Conservation (phyloP, 1,284 basidiomycete genomes). For the Lignosus rhinocerotis region DNA sequence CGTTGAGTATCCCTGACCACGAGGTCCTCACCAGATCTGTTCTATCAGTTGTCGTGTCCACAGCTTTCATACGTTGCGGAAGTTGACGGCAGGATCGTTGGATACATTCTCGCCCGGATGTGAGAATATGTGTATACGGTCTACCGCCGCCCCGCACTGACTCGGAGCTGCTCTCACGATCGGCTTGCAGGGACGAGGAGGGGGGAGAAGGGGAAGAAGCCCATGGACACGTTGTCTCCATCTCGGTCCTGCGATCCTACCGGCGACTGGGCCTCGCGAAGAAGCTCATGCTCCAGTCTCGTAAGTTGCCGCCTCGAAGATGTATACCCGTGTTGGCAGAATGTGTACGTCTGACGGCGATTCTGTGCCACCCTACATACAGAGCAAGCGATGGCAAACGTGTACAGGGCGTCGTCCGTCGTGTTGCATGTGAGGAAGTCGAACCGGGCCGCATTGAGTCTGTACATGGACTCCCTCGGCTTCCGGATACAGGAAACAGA, state of each 20-base stretch:
- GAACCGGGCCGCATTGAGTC: conserved; percentile 79
- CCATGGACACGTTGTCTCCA: conserved; percentile 89
- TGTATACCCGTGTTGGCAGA: neutral
- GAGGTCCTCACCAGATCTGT: conserved; percentile 62
- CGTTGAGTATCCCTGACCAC: conserved; percentile 76
- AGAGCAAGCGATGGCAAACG: conserved; percentile 85
- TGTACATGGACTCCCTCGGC: conserved; percentile 83
- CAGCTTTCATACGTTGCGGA: conserved; percentile 94
- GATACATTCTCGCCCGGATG: conserved; percentile 96
- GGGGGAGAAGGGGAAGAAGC: conserved; percentile 54
- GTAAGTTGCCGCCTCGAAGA: conserved; percentile 46
- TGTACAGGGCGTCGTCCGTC: conserved; percentile 76
- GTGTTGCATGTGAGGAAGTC: conserved; percentile 86
- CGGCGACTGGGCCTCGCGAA: conserved; percentile 85
- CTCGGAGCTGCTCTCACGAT: too few species aligned
- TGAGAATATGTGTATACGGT: conserved; percentile 34
- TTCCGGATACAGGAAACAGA: conserved; percentile 78
- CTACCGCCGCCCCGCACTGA: neutral
- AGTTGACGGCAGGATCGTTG: conserved; percentile 87
- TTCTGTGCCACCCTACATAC: conserved; percentile 30
- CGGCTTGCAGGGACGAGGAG: conserved; percentile 68
- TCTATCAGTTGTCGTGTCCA: conserved; percentile 90
- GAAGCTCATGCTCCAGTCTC: conserved; percentile 84
- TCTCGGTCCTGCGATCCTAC: conserved; percentile 85
- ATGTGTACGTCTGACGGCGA: neutral